phyloP scores from a whole-genome alignment of 768 basidiomycete genomes.

The Auriscalpium vulgare region DNA sequence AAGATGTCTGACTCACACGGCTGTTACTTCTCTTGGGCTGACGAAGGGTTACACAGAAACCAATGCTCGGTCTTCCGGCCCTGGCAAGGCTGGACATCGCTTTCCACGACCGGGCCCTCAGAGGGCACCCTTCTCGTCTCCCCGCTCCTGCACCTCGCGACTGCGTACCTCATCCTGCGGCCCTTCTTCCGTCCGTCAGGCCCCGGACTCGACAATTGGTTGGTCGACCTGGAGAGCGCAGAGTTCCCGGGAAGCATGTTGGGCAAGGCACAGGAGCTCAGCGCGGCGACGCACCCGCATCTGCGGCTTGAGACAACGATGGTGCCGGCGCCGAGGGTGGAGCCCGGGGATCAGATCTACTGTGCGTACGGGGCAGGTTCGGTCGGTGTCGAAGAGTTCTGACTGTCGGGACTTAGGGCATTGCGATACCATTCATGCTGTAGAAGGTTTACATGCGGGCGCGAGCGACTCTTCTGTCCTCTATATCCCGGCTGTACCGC shows the following conservation, averaged over 20 bases:
- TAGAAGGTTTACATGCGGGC: slow-evolving; percentile 46
- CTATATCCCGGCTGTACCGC: slow-evolving; percentile 71
- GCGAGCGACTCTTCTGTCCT: slow-evolving; percentile 57
- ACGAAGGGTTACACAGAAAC: not conserved
- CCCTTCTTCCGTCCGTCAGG: slow-evolving; percentile 58
- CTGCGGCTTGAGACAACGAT: slow-evolving; percentile 55
- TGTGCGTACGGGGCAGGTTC: slow-evolving; percentile 25
- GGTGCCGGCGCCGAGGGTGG: slow-evolving; percentile 62
- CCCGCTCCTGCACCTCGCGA: slow-evolving; percentile 57
- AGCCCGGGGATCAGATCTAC: slow-evolving; percentile 72
- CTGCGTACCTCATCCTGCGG: slow-evolving; percentile 64
- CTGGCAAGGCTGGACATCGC: slow-evolving; percentile 63
- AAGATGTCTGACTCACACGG: not conserved
- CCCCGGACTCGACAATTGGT: slow-evolving; percentile 28
- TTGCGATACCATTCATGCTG: slow-evolving; percentile 36
- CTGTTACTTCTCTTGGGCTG: no score
- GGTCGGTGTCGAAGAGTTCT: not conserved
- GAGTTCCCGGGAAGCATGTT: slow-evolving; percentile 19
- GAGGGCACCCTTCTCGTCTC: slow-evolving; percentile 67
- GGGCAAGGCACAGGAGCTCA: slow-evolving; percentile 36
- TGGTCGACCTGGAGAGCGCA: slow-evolving; percentile 17
- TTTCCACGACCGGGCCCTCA: slow-evolving; percentile 43
- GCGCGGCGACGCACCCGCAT: slow-evolving; percentile 56
- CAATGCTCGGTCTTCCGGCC: slow-evolving; percentile 28
- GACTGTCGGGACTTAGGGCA: slow-evolving; percentile 16